Base-by-base conservation (phyloP, 2,329 filamentous ascomycete species). In the Claviceps digitariae region DNA sequence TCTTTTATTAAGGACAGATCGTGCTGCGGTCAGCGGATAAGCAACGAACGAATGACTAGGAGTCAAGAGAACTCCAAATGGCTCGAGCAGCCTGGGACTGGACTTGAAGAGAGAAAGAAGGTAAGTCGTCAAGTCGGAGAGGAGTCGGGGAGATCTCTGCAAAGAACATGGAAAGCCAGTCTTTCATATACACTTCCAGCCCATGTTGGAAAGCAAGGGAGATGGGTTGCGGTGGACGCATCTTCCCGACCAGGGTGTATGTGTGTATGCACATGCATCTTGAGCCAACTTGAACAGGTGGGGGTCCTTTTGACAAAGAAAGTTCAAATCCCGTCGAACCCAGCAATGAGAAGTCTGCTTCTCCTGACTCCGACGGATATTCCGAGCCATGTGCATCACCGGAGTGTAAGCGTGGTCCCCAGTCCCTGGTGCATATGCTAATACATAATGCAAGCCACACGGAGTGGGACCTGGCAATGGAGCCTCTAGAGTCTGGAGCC, bases 11-110 rank as follows among this genome's bases (percentile, higher is more conserved):
- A 40, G 10, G 17, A 10, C 25, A 4, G 43, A 31, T 38, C 15
- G 36, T 41, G 31, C 23, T 29, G 10, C 25, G 17, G 9, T 17
- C 21, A 27, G 21, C 21, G 27, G 29, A 46, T 2, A 43, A 49
- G 21, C 15, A 50, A 31, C 15, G 2, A 52, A 52, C 34, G 54
- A 52, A 27, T 48, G 54, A 43, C 50, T 55, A 48, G 50, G 45
- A 52, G 47, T 52, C 52, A 25, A 25, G 15, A 34, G 12, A 29
- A 46, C 47, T 47, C 31, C 54, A 27, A 40, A 27, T 20, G 36
- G 47, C 47, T 55, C 38, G 31, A 48, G 27, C 20, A 46, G 47
- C 47, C 41, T 34, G 46, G 36, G 2, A 44, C 36, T 20, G 10
- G 10, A 13, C 21, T 47, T n/a, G 8, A 20, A 31, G 8, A 15